These are phyloP conservation scores for Suillus decipiens DNA, from an alignment of 768 basidiomycete species.

Conservation along the genomic window DNA sequence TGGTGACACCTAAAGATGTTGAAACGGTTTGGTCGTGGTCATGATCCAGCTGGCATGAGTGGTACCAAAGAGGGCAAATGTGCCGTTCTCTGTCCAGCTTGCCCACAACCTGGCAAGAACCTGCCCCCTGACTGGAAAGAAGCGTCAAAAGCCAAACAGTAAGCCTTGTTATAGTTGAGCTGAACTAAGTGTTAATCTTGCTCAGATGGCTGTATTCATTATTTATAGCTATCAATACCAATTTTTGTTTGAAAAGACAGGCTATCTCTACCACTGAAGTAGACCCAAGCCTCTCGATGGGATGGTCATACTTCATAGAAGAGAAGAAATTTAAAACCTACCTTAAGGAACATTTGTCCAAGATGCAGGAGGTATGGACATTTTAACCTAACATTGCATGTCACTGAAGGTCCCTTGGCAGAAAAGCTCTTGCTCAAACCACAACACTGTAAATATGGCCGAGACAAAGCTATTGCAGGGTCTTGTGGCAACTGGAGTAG, in stretches of 20 bases:
- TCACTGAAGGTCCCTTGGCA: neutral
- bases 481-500: conserved; percentile 23
- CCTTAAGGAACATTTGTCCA: neutral
- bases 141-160: neutral
- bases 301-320: conserved; percentile 31
- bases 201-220: conserved; percentile 30
- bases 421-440: conserved; percentile 4
- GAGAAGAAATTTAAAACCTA: conserved; percentile 16
- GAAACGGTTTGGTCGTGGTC: conserved; percentile 13
- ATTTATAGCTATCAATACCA: conserved; percentile 34
- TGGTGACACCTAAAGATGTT: conserved; percentile 21
- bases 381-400: neutral
- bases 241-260: conserved; percentile 32
- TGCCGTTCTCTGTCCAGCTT: conserved; percentile 5
- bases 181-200: neutral
- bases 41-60: neutral
- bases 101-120: conserved; percentile 13
- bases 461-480: conserved; percentile 21
- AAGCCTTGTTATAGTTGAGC: neutral
- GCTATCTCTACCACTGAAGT: conserved; percentile 25
- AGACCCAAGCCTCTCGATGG: conserved; percentile 30
- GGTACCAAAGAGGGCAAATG: conserved; percentile 6
- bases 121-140: conserved; percentile 10
- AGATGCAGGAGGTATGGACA: neutral
- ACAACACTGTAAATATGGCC: conserved; percentile 3